Base-by-base conservation (phyloP, 345 rosid species). In the Raphanus sativus region DNA sequence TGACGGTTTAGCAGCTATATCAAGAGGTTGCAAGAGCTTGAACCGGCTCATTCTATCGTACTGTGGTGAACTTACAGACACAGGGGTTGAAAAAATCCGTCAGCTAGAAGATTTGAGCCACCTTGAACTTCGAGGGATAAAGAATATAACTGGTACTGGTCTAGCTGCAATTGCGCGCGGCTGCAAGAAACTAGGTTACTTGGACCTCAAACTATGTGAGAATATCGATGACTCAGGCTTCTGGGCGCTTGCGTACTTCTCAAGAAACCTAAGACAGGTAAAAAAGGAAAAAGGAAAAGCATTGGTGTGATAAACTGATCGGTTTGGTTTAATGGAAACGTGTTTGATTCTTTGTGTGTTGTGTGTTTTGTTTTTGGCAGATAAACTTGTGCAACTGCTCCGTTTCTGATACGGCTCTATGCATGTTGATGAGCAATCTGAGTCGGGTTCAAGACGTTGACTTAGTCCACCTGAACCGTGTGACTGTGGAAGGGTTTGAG, bases 241-340 rank as follows among this genome's bases (percentile, higher is more conserved):
- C 84, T 86, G 84, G 89, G 90, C 91, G 1, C 89, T 92, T 10
- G 89, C 95, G 15, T 86, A 77, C 80, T 70, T 87, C 77, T 86
- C 88, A 24, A 77, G 73, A 78, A 94, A 94, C 84, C 76, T 94
- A 79, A 81, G 91, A 79, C 98, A 94, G 97, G 98, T 90, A 87
- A 33, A 21, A 50, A 28, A n/a, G n/a, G n/a, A n/a, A 28, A 33
- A 34, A 48, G 67, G 6, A 13, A 21, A 8, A 16, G 34, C 65
- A 64, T 16, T 7, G 13, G 10, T 36, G 29, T 67, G 48, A 5
- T 56, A 65, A 64, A 65, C 63, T 25, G 5, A 29, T 63, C 13
- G 10, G 56, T 65, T 55, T 55, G 38, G 52, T 36, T 52, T 29
- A 28, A 26, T 66, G 65, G 52, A 71, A 28, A 16, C 10, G 24